Evolutionary conservation across 2,329 filamentous ascomycete species (phyloP).

Genomic region (Hirsutella rhossiliensis): DNA sequence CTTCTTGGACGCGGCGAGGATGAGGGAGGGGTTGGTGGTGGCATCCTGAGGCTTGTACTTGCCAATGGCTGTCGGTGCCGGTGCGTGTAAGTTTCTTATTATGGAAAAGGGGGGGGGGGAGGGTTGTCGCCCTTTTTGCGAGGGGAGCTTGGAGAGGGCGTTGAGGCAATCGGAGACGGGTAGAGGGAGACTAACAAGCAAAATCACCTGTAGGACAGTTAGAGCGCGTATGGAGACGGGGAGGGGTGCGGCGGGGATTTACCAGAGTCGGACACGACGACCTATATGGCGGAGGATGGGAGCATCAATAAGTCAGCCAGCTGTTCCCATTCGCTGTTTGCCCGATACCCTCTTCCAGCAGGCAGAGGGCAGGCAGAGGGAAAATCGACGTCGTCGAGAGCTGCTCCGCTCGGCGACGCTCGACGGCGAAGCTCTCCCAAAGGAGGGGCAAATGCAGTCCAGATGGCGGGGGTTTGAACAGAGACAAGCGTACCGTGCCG

Average conservation of each 20-base stretch:
- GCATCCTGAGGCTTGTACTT: conserved; percentile 99
- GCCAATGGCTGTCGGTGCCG: conserved; percentile 61
- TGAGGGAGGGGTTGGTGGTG: conserved; percentile 98
- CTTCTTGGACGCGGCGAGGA: conserved; percentile 98
- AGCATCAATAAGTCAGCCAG: conserved; percentile 11
- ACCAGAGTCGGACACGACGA: conserved; percentile 96
- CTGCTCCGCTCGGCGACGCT: background rate
- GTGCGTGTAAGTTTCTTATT: conserved; percentile 11
- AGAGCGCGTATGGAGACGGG: conserved; percentile 9
- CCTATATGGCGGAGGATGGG: conserved; percentile 34
- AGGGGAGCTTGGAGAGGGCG: background rate
- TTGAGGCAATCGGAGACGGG: background rate
- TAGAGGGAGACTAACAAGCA: conserved; percentile 47
- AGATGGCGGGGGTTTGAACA: conserved; percentile 19
- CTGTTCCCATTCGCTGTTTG: conserved; percentile 1
- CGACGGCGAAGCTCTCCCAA: background rate
- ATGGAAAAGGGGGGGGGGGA: background rate
- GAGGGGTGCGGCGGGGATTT: conserved; percentile 29
- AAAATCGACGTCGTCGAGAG: background rate
- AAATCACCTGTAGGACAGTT: conserved; percentile 51
- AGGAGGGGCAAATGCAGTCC: conserved; percentile 4
- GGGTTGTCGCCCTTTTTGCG: background rate
- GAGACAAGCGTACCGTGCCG: conserved; percentile 66
- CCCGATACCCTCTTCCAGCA: too few species aligned
- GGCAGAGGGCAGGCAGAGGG: too few species aligned